Evolutionary conservation across 768 basidiomycete species (phyloP).

Genomic region (Pleurotus citrinopileatus): DNA sequence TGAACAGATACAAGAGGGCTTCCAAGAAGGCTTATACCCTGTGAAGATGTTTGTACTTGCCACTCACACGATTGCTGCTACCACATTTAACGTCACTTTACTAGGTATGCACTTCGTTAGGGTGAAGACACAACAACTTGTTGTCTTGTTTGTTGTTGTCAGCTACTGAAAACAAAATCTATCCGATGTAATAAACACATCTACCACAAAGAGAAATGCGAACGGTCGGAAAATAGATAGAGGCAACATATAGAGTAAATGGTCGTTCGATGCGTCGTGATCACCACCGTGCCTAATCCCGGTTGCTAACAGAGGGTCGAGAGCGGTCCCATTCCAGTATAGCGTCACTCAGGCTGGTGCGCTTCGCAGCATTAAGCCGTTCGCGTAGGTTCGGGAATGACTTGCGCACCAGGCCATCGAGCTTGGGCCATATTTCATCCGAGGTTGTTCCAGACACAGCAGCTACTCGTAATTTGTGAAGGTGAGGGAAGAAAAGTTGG

Average conservation of each 20-base stretch:
- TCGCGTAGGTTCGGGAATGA: conserved; percentile 60
- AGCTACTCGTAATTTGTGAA: conserved; percentile 47
- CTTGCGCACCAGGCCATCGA: conserved; percentile 58
- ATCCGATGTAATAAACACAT: too few relatives aligned
- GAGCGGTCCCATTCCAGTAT: conserved; percentile 27
- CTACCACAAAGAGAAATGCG: too few relatives aligned
- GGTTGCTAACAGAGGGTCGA: background rate
- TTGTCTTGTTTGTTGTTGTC: too few relatives aligned
- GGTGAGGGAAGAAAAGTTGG: conserved; percentile 43
- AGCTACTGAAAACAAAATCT: background rate
- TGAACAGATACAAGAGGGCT: conserved; percentile 79
- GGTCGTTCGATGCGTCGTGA: background rate
- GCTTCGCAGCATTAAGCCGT: conserved; percentile 41
- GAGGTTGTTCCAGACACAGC: conserved; percentile 73
- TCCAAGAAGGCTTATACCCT: conserved; percentile 75
- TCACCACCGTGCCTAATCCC: background rate
- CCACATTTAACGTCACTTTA: background rate
- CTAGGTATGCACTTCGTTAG: conserved; percentile 63
- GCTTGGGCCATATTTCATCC: conserved; percentile 87
- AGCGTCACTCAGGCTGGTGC: conserved; percentile 54
- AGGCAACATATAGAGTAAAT: background rate
- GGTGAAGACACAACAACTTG: too few relatives aligned
- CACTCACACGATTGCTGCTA: background rate
- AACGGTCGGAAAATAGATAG: too few relatives aligned
- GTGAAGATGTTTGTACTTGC: conserved; percentile 74